Evolutionary conservation across 2,329 filamentous ascomycete species (phyloP), one percentile per base, ranked within the genome.

Genomic region (Aspergillus tamarii): DNA sequence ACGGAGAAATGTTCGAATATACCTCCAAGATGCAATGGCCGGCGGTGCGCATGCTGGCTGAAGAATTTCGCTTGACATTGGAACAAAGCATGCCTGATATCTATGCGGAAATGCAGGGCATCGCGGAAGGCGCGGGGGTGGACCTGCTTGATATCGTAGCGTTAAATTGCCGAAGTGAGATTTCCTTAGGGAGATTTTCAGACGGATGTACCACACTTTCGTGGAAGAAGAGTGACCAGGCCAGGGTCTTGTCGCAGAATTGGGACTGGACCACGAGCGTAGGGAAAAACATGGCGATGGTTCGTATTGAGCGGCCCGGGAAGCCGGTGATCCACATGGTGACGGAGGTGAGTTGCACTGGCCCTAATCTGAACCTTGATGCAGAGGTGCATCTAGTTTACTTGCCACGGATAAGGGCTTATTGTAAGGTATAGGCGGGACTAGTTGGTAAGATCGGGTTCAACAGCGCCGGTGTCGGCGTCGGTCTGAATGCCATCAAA

Each of bases 401-500:
- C 34, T 39, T 3, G 10, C 9, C 16, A 6, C 30, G 11, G 41
- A 30, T 2, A 3, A 7, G 4, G 36, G 12, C 30, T 19, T 45
- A 19, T 21, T n/a, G 36, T 4, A 28, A 21, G 21, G 32, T 34
- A 19, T 63, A 75, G 73, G 85, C 84, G 4, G 85, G 85, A 8
- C 80, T 87, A 21, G 82, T 90, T 36, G 88, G 87, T 16, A 91
- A 91, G 73, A 89, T 90, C 28, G 88, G 88, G 0, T 79, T 90
- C 67, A 91, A 91, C 70, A 78, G 77, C 19, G 70, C 73, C 0
- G 86, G 87, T 0, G 85, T 90, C 0, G 88, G 87, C 0, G 83
- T 84, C 0, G 85, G 84, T 48, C 77, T 90, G 11, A 90, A 90
- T 64, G 88, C 88, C 0, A 87, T 90, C 64, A 81, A 82, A 43